These are phyloP conservation scores for Apiotrichum mycotoxinovorans DNA, from an alignment of 1,284 basidiomycete species.

Conservation along the genomic window DNA sequence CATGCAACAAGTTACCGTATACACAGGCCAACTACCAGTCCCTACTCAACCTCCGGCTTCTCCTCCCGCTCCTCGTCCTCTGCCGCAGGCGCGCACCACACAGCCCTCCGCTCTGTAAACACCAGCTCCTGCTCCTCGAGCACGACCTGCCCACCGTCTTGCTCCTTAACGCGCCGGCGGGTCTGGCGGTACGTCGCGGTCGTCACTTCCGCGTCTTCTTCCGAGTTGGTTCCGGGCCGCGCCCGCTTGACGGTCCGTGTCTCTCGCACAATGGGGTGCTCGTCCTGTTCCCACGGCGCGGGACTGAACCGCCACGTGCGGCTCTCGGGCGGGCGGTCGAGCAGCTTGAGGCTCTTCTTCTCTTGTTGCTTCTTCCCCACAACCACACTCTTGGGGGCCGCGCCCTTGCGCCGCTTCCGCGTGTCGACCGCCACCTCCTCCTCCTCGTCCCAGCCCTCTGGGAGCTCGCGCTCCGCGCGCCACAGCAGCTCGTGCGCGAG, in stretches of 20 bases:
- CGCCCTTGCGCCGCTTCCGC: constrained; percentile 6
- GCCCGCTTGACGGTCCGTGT: neutral
- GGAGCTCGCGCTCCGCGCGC: constrained; percentile 65
- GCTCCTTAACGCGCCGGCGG: constrained; percentile 2
- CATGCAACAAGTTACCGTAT: no score
- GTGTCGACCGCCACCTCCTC: constrained; percentile 35
- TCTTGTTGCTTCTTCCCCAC: neutral
- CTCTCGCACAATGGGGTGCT: constrained; percentile 6
- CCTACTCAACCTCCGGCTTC: no score
- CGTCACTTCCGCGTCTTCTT: constrained; percentile 9
- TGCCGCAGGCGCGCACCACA: constrained; percentile 2
- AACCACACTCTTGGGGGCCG: neutral
- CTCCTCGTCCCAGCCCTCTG: constrained; percentile 68
- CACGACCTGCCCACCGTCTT: constrained; percentile 11
- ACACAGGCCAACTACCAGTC: no score
- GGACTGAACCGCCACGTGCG: constrained; percentile 12
- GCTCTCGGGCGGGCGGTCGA: constrained; percentile 5
- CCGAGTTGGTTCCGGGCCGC: neutral
- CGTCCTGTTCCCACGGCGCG: constrained; percentile 16
- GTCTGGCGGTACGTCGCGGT: constrained; percentile 10
- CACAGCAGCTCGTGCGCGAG: constrained; percentile 77
- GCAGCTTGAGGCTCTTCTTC: constrained; percentile 7
- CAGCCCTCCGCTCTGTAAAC: constrained; percentile 13
- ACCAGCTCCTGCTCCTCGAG: constrained; percentile 18
- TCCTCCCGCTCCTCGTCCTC: no score